Conservation (phyloP, 495 filamentous ascomycete species). For the Hypoxylon intermedium region DNA sequence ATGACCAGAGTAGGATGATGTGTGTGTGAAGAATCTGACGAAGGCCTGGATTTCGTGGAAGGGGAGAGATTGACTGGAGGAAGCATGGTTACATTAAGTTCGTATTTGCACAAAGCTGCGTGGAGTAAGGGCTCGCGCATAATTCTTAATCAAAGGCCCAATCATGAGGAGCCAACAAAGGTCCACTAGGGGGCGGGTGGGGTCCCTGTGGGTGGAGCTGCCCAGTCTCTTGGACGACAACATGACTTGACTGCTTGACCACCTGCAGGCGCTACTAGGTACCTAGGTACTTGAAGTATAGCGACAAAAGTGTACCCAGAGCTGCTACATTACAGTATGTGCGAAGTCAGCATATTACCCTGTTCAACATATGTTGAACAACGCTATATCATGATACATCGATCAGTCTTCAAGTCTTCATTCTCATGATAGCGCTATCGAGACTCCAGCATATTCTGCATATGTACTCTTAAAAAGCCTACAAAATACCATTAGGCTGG, state of each 20-base stretch:
- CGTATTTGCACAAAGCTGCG: conserved; percentile 42
- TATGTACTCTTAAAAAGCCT: no score
- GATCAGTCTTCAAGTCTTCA: no score
- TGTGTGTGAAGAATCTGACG: conserved; percentile 38
- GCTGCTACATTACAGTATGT: no score
- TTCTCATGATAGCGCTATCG: no score
- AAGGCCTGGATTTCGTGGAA: conserved; percentile 21
- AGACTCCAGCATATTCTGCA: neutral
- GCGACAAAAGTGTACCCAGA: conserved; percentile 14
- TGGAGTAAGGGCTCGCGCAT: conserved; percentile 29
- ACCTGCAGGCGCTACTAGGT: conserved; percentile 5
- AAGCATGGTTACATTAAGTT: conserved; percentile 39
- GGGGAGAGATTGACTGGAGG: conserved; percentile 8
- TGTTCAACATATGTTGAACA: no score
- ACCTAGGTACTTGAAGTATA: conserved; percentile 9
- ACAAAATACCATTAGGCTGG: no score
- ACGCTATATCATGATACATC: no score
- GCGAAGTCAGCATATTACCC: neutral
- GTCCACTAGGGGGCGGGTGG: conserved; percentile 34
- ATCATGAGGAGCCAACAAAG: conserved; percentile 30
- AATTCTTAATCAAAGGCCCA: conserved; percentile 37
- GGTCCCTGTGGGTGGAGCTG: neutral
- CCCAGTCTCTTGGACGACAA: conserved; percentile 35
- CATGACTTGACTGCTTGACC: no score
- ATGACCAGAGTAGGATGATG: conserved; percentile 37